A percentile compares a stretch with the other conserved stretches of the same genome.
phyloP scores from a whole-genome alignment of 352 stramenopile genomes.

The Phytophthora pini region DNA sequence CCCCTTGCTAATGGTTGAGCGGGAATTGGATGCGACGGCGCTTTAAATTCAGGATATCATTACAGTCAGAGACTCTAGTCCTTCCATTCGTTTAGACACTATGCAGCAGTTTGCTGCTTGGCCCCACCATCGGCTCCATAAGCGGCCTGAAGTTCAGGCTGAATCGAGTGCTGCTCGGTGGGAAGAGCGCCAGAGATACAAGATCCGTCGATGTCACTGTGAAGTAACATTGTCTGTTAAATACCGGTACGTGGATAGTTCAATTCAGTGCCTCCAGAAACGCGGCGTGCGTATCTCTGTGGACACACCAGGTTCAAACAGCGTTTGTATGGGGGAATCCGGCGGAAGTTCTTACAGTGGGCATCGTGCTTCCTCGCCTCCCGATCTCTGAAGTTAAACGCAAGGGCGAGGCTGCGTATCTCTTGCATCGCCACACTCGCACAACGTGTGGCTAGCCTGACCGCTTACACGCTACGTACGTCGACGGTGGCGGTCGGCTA shows the following conservation, averaged over 20 bases:
- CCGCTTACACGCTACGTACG: background rate
- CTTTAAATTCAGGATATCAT: background rate
- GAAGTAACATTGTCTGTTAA: constrained; percentile 23
- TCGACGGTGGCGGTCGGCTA: background rate
- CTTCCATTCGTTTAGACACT: too few species aligned
- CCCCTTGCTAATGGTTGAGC: too few species aligned
- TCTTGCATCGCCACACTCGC: background rate
- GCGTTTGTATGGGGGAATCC: constrained; percentile 1
- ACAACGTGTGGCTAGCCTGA: constrained; percentile 9
- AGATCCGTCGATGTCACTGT: background rate
- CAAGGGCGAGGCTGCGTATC: background rate
- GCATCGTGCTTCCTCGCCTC: background rate
- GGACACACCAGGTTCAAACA: background rate
- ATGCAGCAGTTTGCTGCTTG: too few species aligned
- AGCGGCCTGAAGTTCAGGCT: background rate
- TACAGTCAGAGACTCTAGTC: too few species aligned
- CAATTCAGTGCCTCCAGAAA: background rate
- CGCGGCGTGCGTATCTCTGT: background rate
- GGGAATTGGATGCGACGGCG: too few species aligned
- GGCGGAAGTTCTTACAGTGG: background rate
- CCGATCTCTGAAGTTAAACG: constrained; percentile 2
- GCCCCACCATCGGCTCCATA: background rate
- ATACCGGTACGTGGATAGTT: constrained; percentile 29
- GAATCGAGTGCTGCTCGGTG: too few species aligned
- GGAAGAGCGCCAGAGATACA: background rate